Evolutionary conservation across 768 basidiomycete species (phyloP).

Genomic region (Lentinula edodes): DNA sequence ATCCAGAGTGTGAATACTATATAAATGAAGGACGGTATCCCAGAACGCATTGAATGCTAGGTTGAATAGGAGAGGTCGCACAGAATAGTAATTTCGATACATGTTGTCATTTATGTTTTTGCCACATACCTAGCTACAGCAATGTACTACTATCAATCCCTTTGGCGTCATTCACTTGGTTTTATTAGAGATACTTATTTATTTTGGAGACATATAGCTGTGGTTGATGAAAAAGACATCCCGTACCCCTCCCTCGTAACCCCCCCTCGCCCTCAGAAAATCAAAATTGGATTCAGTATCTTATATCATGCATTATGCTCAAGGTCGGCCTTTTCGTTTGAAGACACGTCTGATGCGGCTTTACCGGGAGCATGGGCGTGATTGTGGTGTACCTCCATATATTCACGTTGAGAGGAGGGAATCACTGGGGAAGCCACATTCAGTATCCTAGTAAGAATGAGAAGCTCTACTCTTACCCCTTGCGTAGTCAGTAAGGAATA

Average conservation of each 20-base stretch:
- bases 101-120: too few species aligned
- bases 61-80: neutral
- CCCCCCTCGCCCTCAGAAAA: neutral
- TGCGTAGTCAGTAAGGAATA: slow-evolving; percentile 14
- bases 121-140: too few species aligned
- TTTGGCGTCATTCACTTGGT: too few species aligned
- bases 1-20: neutral
- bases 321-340: neutral
- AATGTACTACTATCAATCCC: too few species aligned
- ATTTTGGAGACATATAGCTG: too few species aligned
- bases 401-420: slow-evolving; percentile 3
- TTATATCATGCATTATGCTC: neutral
- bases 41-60: neutral
- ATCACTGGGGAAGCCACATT: neutral
- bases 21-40: neutral
- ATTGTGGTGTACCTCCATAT: slow-evolving; percentile 2
- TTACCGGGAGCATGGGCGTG: neutral
- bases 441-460: neutral
- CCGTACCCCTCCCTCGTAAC: too few species aligned
- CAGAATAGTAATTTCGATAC: too few species aligned
- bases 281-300: too few species aligned
- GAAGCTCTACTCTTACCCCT: neutral
- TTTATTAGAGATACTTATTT: too few species aligned
- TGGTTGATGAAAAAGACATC: too few species aligned
- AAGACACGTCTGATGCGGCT: neutral